Conservation (phyloP, 768 basidiomycete species). For the Tylopilus sp. region DNA sequence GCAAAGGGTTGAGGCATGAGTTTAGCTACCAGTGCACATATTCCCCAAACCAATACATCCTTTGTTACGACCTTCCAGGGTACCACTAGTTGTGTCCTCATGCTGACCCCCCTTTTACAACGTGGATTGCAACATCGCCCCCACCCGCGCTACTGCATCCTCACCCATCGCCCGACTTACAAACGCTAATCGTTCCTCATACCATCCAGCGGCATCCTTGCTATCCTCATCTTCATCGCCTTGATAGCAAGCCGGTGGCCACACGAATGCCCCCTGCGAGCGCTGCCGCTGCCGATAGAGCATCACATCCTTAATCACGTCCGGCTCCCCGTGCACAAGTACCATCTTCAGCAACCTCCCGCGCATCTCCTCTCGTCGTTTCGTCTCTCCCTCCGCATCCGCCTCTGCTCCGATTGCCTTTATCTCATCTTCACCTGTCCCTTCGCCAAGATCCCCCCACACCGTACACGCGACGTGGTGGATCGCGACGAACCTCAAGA, state of each 20-base stretch:
- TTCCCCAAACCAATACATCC: too few relatives aligned
- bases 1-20: too few relatives aligned
- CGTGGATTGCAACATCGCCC: constrained; percentile 3
- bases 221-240: constrained; percentile 12
- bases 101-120: neutral
- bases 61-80: too few relatives aligned
- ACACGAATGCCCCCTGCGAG: constrained; percentile 31
- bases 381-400: constrained; percentile 25
- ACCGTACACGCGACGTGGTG: constrained; percentile 77
- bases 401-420: constrained; percentile 12
- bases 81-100: too few relatives aligned
- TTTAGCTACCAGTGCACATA: too few relatives aligned
- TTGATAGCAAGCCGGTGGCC: constrained; percentile 53
- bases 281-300: constrained; percentile 56
- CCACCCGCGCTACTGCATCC: constrained; percentile 10
- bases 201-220: constrained; percentile 3
- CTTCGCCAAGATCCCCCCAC: constrained; percentile 59
- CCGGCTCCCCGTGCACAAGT: constrained; percentile 44
- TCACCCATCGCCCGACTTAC: constrained; percentile 13
- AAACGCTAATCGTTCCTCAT: constrained; percentile 13
- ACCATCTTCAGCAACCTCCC: constrained; percentile 51
- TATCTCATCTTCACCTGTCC: constrained; percentile 3
- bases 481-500: constrained; percentile 63
- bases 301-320: constrained; percentile 51
- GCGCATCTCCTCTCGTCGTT: constrained; percentile 20